phyloP scores from a whole-genome alignment of 805 yeast genomes.

The Priceomyces fermenticarens region DNA sequence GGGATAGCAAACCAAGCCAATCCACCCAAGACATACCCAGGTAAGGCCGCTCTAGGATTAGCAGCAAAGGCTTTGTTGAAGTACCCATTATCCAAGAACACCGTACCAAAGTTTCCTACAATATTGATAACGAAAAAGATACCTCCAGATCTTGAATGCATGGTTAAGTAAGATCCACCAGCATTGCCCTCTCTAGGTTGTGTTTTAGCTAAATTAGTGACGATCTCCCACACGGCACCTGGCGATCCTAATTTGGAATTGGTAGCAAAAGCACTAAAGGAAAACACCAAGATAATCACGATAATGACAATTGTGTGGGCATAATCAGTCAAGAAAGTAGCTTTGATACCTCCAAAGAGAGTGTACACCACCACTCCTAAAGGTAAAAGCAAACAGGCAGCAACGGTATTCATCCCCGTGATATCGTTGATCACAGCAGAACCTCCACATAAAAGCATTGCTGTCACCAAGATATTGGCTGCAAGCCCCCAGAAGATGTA shows the following conservation, averaged over 20 bases:
- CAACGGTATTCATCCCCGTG: slow-evolving; percentile 77
- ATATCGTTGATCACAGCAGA: slow-evolving; percentile 76
- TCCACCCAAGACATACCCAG: slow-evolving; percentile 88
- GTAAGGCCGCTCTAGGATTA: slow-evolving; percentile 77
- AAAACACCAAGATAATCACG: slow-evolving; percentile 75
- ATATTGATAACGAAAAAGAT: slow-evolving; percentile 83
- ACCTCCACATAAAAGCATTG: slow-evolving; percentile 89
- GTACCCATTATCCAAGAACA: slow-evolving; percentile 82
- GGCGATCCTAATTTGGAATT: slow-evolving; percentile 75
- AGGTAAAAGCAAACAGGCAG: slow-evolving; percentile 80
- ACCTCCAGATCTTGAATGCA: slow-evolving; percentile 83
- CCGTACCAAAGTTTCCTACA: slow-evolving; percentile 89
- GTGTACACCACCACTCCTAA: slow-evolving; percentile 60
- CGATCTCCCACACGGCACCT: slow-evolving; percentile 69
- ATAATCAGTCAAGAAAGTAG: slow-evolving; percentile 44
- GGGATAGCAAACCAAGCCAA: slow-evolving; percentile 92
- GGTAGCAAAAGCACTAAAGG: slow-evolving; percentile 76
- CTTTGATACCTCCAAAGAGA: slow-evolving; percentile 44
- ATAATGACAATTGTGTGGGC: slow-evolving; percentile 56
- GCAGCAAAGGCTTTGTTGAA: slow-evolving; percentile 89
- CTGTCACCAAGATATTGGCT: slow-evolving; percentile 86
- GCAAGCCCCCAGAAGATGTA: slow-evolving; percentile 80
- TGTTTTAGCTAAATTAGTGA: slow-evolving; percentile 55
- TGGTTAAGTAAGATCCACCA: slow-evolving; percentile 83
- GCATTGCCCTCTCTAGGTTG: slow-evolving; percentile 78